A percentile compares a stretch with the other conserved stretches of the same genome.
Conservation (phyloP, 345 rosid genomes). For the Citrus cavaleriei region DNA sequence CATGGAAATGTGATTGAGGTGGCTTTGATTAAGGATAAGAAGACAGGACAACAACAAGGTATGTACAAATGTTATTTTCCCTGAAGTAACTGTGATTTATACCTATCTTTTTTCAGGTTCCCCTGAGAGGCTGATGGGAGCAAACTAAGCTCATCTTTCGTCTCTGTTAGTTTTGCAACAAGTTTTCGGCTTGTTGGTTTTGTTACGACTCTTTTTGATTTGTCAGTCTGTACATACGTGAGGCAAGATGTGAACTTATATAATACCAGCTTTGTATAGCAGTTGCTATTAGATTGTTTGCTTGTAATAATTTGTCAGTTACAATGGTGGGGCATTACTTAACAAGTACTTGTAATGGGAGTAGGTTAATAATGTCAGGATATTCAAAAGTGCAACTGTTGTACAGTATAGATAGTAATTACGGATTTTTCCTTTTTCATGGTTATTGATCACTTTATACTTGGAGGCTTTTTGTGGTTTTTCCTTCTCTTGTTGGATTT, state of each 20-base stretch:
- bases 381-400: slow-evolving; percentile 37
- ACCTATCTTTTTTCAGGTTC: slow-evolving; percentile 67
- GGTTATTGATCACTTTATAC: slow-evolving; percentile 23
- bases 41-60: slow-evolving; percentile 98
- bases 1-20: slow-evolving; percentile 94
- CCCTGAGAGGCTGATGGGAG: slow-evolving; percentile 91
- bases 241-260: slow-evolving; percentile 51
- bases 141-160: slow-evolving; percentile 73
- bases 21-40: slow-evolving; percentile 92
- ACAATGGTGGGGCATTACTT: slow-evolving; percentile 46
- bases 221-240: slow-evolving; percentile 49
- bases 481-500: slow-evolving; percentile 18
- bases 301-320: slow-evolving; percentile 49
- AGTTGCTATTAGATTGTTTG: slow-evolving; percentile 41
- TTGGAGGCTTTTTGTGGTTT: slow-evolving; percentile 24
- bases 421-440: slow-evolving; percentile 22
- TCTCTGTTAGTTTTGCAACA: slow-evolving; percentile 75
- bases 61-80: slow-evolving; percentile 36
- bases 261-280: slow-evolving; percentile 41
- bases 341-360: slow-evolving; percentile 34
- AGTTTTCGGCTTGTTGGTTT: slow-evolving; percentile 62
- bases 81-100: slow-evolving; percentile 39
- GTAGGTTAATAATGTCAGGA: slow-evolving; percentile 38
- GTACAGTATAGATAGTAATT: slow-evolving; percentile 38
- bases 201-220: slow-evolving; percentile 40